These are phyloP conservation scores for Penicillium sp. DNA, from an alignment of 2,329 filamentous ascomycete genomes.

Conservation along the genomic window DNA sequence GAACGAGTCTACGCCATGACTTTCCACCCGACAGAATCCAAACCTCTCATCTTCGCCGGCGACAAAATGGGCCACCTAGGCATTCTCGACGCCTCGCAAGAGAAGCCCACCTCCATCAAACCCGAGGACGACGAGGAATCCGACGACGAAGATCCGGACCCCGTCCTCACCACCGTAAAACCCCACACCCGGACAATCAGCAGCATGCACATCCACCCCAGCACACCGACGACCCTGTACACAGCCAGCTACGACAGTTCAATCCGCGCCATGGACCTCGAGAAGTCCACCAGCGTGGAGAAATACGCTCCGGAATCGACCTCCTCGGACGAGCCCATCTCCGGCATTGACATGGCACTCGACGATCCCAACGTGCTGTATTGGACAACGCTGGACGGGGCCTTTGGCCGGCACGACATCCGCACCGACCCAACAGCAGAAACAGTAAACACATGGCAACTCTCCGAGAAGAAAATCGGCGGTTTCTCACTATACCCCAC, in stretches of 20 bases:
- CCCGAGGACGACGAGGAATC: conserved; percentile 57
- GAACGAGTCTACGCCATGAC: conserved; percentile 78
- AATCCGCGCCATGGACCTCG: conserved; percentile 75
- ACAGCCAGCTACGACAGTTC: conserved; percentile 89
- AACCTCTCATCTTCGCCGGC: conserved; percentile 81
- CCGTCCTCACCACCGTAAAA: conserved; percentile 81
- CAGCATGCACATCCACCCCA: conserved; percentile 67
- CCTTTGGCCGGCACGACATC: conserved; percentile 71
- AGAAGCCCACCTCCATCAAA: no score
- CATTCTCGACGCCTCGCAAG: conserved; percentile 65
- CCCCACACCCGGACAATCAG: conserved; percentile 82
- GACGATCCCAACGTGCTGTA: conserved; percentile 65
- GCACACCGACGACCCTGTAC: conserved; percentile 65
- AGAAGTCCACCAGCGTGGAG: conserved; percentile 60
- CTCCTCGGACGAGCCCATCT: conserved; percentile 74
- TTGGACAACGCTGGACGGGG: conserved; percentile 78
- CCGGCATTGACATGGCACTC: conserved; percentile 68
- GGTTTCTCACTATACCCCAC: conserved; percentile 78
- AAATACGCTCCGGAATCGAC: no score
- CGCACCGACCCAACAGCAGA: conserved; percentile 50
- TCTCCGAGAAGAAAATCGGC: conserved; percentile 90
- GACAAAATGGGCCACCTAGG: conserved; percentile 89
- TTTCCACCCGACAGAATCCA: conserved; percentile 78
- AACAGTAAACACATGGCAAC: conserved; percentile 56
- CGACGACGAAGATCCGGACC: conserved; percentile 59